A percentile compares a stretch with the other conserved stretches of the same genome.
Evolutionary conservation across 2,329 filamentous ascomycete species (phyloP).

Genomic region (Botryosphaeria dothidea): DNA sequence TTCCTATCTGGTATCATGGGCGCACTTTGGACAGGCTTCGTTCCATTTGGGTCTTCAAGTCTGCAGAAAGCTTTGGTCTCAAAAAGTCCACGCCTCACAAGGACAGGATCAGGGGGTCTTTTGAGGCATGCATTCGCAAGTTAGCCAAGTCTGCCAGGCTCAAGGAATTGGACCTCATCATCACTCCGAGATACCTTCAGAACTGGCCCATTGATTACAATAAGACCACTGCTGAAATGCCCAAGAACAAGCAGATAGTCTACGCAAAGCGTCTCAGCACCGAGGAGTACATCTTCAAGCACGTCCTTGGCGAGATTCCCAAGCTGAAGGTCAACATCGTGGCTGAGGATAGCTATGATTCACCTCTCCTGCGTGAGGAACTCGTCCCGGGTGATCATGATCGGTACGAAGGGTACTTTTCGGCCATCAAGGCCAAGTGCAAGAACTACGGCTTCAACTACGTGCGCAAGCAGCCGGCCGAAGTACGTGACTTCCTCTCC

Average conservation of each 20-base stretch:
- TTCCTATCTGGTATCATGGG: neutral
- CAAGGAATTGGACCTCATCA: neutral
- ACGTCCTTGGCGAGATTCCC: neutral
- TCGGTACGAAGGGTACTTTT: neutral
- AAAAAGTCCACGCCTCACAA: neutral
- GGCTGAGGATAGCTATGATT: neutral
- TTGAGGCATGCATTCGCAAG: neutral
- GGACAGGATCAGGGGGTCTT: neutral
- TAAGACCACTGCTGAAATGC: neutral
- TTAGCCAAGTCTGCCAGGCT: neutral
- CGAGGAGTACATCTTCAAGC: neutral
- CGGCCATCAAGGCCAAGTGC: neutral
- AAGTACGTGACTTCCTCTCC: neutral
- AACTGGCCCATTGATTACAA: neutral
- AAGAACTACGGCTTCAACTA: neutral
- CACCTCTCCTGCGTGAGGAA: neutral
- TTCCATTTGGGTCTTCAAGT: neutral
- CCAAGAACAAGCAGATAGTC: neutral
- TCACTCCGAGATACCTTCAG: neutral
- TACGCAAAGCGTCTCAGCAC: neutral
- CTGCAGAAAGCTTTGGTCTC: neutral
- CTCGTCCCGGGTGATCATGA: neutral
- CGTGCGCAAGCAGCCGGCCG: neutral
- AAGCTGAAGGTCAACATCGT: neutral
- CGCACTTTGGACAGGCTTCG: neutral